Base-by-base conservation (phyloP, 2,329 filamentous ascomycete genomes). In the Pseudopithomyces maydicus region DNA sequence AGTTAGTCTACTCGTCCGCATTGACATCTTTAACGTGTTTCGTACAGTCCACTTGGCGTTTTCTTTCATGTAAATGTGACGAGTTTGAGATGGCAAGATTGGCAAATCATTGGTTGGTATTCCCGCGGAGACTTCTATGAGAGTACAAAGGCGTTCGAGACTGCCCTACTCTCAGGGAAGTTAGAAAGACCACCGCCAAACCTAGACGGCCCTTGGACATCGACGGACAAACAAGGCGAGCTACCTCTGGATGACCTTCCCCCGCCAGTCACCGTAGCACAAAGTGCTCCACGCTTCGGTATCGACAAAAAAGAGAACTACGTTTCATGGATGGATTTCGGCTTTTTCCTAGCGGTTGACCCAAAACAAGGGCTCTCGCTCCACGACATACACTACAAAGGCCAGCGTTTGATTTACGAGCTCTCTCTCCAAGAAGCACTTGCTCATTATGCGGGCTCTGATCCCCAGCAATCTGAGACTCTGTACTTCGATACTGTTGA, bases 401-500 rank as follows among this genome's bases (percentile, higher is more conserved):
- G 81, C n/a, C 77, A 84, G 56, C 74, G 82, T 6, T 68, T 87
- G 6, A 71, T 86, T 11, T 86, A 85, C 55, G 84, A 86, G 58
- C 73, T 87, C 1, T 60, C 80, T 2, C 70, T 86, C 0, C 81
- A 86, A 65, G 83, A 86, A 67, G 83, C 83, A 0, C 69, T 85
- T 7, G 79, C 82, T 1, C 81, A 84, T 52, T 85, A 84, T 53
- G 80, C 81, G 1, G 77, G 81, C 5, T 77, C 76, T 41, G 80
- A 84, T 47, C 82, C 81, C 0, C 66, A 78, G 1, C 77, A 80
- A 61, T 78, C 78, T 1, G 77, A 77, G 15, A 80, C 77, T 0
- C 70, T 77, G 0, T 84, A 82, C 57, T 74, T 83, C 6, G 82
- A 85, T 58, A 75, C 72, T 0, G 79, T 74, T 45, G 81, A 80